phyloP scores from a whole-genome alignment of 805 yeast genomes.

The Kodamaea kaohsiungensis region DNA sequence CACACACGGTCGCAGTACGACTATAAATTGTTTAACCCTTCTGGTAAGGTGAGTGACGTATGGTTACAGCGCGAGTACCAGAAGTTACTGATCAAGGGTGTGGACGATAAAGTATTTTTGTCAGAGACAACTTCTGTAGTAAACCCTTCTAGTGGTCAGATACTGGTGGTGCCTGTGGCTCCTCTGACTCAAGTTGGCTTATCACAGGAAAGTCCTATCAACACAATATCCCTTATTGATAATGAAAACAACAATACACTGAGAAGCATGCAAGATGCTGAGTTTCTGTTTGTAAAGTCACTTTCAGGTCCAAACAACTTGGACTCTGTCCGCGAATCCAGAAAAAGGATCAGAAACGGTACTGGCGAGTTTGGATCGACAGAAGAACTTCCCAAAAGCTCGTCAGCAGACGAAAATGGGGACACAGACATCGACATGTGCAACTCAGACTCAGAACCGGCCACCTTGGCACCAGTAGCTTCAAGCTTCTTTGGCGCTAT shows the following conservation, averaged over 20 bases:
- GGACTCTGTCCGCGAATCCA: conserved; percentile 21
- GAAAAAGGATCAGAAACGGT: conserved; percentile 21
- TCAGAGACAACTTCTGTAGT: neutral
- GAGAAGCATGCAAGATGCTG: neutral
- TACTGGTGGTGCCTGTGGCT: neutral
- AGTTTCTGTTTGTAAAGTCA: neutral
- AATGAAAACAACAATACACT: neutral
- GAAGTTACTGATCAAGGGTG: conserved; percentile 21
- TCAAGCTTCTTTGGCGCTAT: neutral
- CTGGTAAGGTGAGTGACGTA: conserved; percentile 31
- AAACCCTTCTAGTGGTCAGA: neutral
- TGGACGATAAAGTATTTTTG: neutral
- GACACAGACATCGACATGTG: conserved; percentile 6
- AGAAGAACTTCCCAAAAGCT: conserved; percentile 3
- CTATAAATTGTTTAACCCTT: conserved; percentile 30
- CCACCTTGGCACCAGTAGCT: neutral
- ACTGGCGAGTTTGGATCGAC: conserved; percentile 14
- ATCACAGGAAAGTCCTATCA: neutral
- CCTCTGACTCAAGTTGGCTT: neutral
- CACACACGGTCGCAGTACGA: conserved; percentile 31
- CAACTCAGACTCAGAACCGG: conserved; percentile 6
- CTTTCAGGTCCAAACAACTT: neutral
- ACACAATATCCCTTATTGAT: neutral
- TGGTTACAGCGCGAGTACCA: conserved; percentile 34
- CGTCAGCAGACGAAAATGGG: conserved; percentile 1